These are phyloP conservation scores for Claviceps arundinis DNA, from an alignment of 2,329 filamentous ascomycete species.

Conservation along the genomic window DNA sequence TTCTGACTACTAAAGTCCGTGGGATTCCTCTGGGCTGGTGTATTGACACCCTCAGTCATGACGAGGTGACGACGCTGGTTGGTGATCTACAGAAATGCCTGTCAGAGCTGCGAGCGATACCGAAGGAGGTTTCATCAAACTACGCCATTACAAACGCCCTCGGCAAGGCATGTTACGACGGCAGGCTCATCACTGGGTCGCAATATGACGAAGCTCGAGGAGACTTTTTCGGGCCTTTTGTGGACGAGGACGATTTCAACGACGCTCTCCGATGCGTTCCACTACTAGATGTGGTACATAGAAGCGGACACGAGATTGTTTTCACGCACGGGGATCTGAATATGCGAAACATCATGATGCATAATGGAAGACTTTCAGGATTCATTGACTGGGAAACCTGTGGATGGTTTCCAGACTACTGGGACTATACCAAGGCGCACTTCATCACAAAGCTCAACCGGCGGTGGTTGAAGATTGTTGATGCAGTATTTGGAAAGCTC, in stretches of 20 bases:
- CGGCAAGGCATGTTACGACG: no score
- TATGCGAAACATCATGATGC: conserved; percentile 15
- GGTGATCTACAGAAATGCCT: no score
- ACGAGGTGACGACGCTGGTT: no score
- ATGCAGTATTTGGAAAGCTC: background rate
- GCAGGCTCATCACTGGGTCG: no score
- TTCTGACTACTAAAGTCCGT: no score
- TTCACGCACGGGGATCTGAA: conserved; percentile 30
- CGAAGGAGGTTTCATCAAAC: no score
- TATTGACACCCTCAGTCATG: no score
- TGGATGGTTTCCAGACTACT: conserved; percentile 14
- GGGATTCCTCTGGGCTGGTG: no score
- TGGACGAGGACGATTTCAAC: conserved; percentile 8
- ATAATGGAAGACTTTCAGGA: conserved; percentile 14
- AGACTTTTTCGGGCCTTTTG: conserved; percentile 7
- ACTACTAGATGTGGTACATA: conserved; percentile 1
- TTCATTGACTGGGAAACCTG: conserved; percentile 16
- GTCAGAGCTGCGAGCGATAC: no score
- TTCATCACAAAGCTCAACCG: conserved; percentile 7
- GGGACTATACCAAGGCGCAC: conserved; percentile 12
- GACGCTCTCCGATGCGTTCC: background rate
- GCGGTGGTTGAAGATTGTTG: conserved; percentile 6
- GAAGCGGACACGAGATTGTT: conserved; percentile 10
- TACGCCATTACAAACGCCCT: no score
- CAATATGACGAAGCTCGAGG: background rate